phyloP scores from a whole-genome alignment of 2,329 filamentous ascomycete species.

The Aureobasidium sp. region DNA sequence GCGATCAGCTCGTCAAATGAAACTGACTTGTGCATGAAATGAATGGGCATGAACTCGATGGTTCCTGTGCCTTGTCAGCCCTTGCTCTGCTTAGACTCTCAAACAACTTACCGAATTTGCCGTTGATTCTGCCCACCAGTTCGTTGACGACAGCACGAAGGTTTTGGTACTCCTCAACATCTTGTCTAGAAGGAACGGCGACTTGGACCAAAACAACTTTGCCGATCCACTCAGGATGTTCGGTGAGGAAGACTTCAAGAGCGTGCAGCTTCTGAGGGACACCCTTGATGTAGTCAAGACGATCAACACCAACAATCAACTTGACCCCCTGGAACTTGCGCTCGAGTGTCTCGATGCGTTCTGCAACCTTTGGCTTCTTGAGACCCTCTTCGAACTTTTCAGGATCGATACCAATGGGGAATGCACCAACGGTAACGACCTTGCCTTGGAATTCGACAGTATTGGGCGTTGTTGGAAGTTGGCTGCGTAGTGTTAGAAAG shows the following conservation, averaged over 20 bases:
- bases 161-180: slow-evolving; percentile 97
- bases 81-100: slow-evolving; percentile 12
- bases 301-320: slow-evolving; percentile 92
- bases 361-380: slow-evolving; percentile 75
- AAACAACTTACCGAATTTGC: slow-evolving; percentile 62
- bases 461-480: slow-evolving; percentile 76
- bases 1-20: slow-evolving; percentile 91
- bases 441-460: slow-evolving; percentile 86
- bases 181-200: slow-evolving; percentile 86
- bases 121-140: slow-evolving; percentile 92
- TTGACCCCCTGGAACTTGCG: slow-evolving; percentile 94
- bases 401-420: slow-evolving; percentile 95
- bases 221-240: slow-evolving; percentile 96
- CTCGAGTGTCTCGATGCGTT: slow-evolving; percentile 75
- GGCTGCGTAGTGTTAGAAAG: slow-evolving; percentile 32
- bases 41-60: slow-evolving; percentile 97
- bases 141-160: slow-evolving; percentile 93
- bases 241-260: slow-evolving; percentile 90
- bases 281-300: slow-evolving; percentile 97
- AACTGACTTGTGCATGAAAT: slow-evolving; percentile 96
- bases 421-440: slow-evolving; percentile 85
- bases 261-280: slow-evolving; percentile 96
- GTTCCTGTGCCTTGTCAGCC: slow-evolving; percentile 49
- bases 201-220: slow-evolving; percentile 96
- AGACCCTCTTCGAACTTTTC: slow-evolving; percentile 91